Percentiles rank a stretch among this genome's conserved stretches.
phyloP scores from a whole-genome alignment of 2,329 filamentous ascomycete species.

The Thielaviopsis populi region DNA sequence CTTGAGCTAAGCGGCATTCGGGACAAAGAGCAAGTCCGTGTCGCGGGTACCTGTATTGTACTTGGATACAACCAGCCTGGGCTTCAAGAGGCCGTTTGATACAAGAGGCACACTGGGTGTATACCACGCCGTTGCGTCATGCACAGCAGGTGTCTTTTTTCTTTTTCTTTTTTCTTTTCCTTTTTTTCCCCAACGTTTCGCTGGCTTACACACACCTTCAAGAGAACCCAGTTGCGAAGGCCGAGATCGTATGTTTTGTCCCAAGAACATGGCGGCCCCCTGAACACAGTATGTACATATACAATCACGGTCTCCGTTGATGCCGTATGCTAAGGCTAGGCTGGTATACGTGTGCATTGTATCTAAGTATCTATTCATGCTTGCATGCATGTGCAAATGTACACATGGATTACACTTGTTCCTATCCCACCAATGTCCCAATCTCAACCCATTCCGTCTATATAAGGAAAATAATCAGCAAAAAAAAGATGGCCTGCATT shows the following conservation, averaged over 20 bases:
- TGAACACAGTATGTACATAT: background rate
- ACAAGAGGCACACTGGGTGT: background rate
- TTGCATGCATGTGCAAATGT: background rate
- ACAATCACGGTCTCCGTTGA: background rate
- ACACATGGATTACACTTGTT: background rate
- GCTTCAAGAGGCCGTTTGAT: background rate
- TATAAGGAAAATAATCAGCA: background rate
- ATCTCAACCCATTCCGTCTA: background rate
- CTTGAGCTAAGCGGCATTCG: background rate
- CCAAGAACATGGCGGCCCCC: background rate
- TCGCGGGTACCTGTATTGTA: background rate
- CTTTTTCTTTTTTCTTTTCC: background rate
- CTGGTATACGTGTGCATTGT: background rate
- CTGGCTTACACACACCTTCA: too few species aligned
- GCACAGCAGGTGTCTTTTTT: background rate
- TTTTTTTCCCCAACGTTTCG: too few species aligned
- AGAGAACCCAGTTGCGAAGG: background rate
- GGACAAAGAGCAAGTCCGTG: background rate
- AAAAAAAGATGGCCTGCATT: background rate
- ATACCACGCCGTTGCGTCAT: background rate
- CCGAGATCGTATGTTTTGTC: background rate
- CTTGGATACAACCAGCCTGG: background rate
- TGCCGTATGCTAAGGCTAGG: background rate
- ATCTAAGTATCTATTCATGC: background rate
- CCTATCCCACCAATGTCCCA: background rate